Percentiles rank a stretch among this genome's conserved stretches.
Conservation (phyloP, 345 rosid species). For the Populus ilicifolia region DNA sequence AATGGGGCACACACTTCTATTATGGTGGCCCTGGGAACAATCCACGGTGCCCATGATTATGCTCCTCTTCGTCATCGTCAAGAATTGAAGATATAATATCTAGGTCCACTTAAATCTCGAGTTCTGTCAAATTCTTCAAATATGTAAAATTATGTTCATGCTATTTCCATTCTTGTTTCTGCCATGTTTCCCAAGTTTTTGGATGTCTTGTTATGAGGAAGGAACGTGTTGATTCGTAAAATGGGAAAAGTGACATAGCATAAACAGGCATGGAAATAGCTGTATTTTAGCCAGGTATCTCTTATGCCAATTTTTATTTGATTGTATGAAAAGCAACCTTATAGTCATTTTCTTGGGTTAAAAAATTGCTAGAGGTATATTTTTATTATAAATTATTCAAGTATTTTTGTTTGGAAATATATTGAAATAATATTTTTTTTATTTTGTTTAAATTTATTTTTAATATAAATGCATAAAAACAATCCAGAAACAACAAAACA, state of each 20-base stretch:
- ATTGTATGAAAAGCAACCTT: background rate
- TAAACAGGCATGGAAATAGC: conserved; percentile 37
- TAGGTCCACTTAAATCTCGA: background rate
- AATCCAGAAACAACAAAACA: too few species aligned
- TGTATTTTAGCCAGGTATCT: conserved; percentile 14
- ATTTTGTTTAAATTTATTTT: too few species aligned
- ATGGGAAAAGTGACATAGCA: conserved; percentile 12
- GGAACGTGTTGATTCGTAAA: conserved; percentile 10
- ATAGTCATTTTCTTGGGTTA: background rate
- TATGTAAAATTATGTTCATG: conserved; percentile 21
- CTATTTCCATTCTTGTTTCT: conserved; percentile 36
- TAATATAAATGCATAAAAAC: too few species aligned
- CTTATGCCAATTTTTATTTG: background rate
- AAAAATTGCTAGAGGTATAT: background rate
- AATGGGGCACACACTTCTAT: conserved; percentile 93
- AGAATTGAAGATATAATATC: background rate
- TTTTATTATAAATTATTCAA: background rate
- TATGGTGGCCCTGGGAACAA: conserved; percentile 92
- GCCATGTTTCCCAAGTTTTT: conserved; percentile 13
- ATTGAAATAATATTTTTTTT: too few species aligned
- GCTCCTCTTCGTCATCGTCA: background rate
- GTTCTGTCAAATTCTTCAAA: conserved; percentile 28
- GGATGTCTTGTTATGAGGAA: background rate
- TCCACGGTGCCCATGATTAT: conserved; percentile 57
- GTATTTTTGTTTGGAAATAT: too few species aligned